These are phyloP conservation scores for Areca catechu DNA, from an alignment of 176 grass and related monocot genomes.

Conservation along the genomic window DNA sequence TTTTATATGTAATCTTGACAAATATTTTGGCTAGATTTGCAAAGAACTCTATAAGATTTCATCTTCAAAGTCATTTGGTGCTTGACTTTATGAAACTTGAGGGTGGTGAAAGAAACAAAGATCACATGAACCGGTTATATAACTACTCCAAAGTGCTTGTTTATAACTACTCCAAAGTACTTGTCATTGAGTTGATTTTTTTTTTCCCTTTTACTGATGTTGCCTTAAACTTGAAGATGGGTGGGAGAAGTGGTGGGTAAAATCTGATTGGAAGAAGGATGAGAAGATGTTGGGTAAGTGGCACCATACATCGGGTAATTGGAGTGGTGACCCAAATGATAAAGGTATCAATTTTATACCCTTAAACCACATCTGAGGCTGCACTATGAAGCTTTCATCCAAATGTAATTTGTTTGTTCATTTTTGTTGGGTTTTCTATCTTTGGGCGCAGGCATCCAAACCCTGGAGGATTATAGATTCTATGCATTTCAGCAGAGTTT, in stretches of 20 bases:
- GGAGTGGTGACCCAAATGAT: slow-evolving; percentile 63
- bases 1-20: too few relatives aligned
- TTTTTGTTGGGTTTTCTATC: not conserved
- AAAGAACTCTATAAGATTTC: too few relatives aligned
- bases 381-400: not conserved
- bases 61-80: too few relatives aligned
- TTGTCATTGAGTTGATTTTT: too few relatives aligned
- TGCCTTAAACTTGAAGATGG: slow-evolving; percentile 26
- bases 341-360: slow-evolving; percentile 35
- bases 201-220: too few relatives aligned
- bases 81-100: too few relatives aligned
- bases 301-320: slow-evolving; percentile 75
- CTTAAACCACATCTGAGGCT: not conserved
- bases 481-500: slow-evolving; percentile 78
- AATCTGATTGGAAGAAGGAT: slow-evolving; percentile 85
- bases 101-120: too few relatives aligned
- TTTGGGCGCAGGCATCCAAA: slow-evolving; percentile 65
- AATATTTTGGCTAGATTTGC: too few relatives aligned
- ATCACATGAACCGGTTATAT: too few relatives aligned
- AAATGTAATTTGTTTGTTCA: not conserved
- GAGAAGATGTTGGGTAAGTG: slow-evolving; percentile 65
- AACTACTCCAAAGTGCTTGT: too few relatives aligned
- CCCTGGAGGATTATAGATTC: slow-evolving; percentile 86
- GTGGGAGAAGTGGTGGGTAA: slow-evolving; percentile 67
- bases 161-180: too few relatives aligned